Conservation (phyloP, 2,329 filamentous ascomycete genomes). For the Curvularia spicifera region DNA sequence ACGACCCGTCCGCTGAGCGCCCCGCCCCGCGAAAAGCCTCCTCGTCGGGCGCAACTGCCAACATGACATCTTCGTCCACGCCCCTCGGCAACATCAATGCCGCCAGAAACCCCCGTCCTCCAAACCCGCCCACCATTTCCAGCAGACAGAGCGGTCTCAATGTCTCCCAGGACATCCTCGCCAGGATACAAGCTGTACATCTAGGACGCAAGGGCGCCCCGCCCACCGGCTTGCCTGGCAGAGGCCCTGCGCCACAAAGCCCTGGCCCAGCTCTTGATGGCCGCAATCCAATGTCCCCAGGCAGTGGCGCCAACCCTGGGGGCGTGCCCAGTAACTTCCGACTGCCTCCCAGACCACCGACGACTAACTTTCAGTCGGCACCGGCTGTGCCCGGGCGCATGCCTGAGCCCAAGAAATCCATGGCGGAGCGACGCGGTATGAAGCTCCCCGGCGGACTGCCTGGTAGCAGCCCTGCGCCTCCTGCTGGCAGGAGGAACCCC, state of each 20-base stretch:
- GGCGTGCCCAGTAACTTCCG: slow-evolving; percentile 55
- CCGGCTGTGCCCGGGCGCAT: slow-evolving; percentile 56
- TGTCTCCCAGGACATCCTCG: slow-evolving; percentile 67
- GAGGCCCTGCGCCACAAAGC: slow-evolving; percentile 36
- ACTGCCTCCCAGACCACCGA: slow-evolving; percentile 51
- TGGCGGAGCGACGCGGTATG: slow-evolving; percentile 71
- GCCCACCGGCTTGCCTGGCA: slow-evolving; percentile 35
- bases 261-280: slow-evolving; percentile 31
- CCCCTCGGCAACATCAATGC: slow-evolving; percentile 78
- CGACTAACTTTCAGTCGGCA: slow-evolving; percentile 55
- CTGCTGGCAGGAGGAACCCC: slow-evolving; percentile 51
- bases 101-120: slow-evolving; percentile 60
- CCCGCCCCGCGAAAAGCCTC: slow-evolving; percentile 66
- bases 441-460: slow-evolving; percentile 67
- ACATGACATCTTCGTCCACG: slow-evolving; percentile 84
- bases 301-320: slow-evolving; percentile 31
- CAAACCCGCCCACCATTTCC: slow-evolving; percentile 51
- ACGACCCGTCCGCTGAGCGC: slow-evolving; percentile 46
- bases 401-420: slow-evolving; percentile 61
- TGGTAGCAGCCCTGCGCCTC: slow-evolving; percentile 54
- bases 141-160: slow-evolving; percentile 59
- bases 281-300: slow-evolving; percentile 34
- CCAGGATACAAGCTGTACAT: slow-evolving; percentile 73
- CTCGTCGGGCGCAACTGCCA: slow-evolving; percentile 55
- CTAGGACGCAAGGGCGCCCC: slow-evolving; percentile 68